Base-by-base conservation (phyloP, 805 yeast species). In the Huiozyma sinensis region DNA sequence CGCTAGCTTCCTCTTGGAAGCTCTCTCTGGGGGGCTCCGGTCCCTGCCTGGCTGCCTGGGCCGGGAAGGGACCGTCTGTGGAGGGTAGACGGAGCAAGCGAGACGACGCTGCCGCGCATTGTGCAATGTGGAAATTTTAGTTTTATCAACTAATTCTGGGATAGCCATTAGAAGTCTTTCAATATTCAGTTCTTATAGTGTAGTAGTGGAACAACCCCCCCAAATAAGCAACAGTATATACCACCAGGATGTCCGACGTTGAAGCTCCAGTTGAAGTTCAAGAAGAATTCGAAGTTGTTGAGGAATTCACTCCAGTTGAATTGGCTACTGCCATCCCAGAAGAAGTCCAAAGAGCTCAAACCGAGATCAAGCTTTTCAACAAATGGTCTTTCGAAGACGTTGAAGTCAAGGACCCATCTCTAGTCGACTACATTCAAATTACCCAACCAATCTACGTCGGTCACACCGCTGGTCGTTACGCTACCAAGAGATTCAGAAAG, bases 401-500 rank as follows among this genome's bases (percentile, higher is more conserved):
- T 66, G 92, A 89, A 73, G 87, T 92, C 64, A 88, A 87, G 81
- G 99, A 92, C 72, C 83, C 94, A 69, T 90, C 98, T 56, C 80
- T 92, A 71, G 88, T 92, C 66, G 98, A 92, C 77, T 92, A 92
- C 92, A 76, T 92, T 65, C 97, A 90, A 79, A 77, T 92, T 75
- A 84, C 94, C 75, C 85, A 84, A 72, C 97, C 98, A 70, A 95
- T 88, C 66, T 92, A 88, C 67, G 92, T 89, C 55, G 77, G 97
- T 67, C 98, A 92, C 92, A 87, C 97, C 66, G 97, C 98, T 65
- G 98, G 98, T 72, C 90, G 96, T 76, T 92, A 90, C 78, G 97
- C 97, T 66, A 72, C 86, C 76, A 92, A 92, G 87, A 89, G 98
- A 77, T 92, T 92, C 85, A 89, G 97, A 83, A 92, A 92, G 84